Evolutionary conservation across 169 alveolate genomes (phyloP).

Genomic region (Babesia bovis): DNA sequence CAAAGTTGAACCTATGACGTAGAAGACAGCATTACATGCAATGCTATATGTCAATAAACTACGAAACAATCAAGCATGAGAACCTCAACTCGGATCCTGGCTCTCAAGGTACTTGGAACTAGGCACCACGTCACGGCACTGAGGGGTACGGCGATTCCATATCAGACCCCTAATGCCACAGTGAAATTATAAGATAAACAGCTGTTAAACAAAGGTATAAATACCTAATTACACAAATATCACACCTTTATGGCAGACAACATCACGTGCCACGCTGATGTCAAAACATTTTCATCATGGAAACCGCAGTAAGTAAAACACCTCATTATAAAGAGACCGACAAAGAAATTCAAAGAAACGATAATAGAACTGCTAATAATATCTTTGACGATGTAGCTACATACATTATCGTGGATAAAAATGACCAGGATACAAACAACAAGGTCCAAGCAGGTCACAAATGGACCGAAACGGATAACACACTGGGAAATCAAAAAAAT

Average conservation of each 20-base stretch:
- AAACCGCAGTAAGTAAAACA: not conserved
- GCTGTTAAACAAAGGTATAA: not conserved
- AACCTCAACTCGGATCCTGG: conserved; percentile 13
- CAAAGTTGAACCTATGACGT: not conserved
- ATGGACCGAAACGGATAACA: too few species aligned
- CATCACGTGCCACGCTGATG: not conserved
- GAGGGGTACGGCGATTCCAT: conserved; percentile 1
- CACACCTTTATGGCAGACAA: not conserved
- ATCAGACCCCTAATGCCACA: not conserved
- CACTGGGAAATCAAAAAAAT: not conserved
- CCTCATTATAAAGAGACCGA: not conserved
- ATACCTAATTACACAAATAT: not conserved
- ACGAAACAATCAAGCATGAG: not conserved
- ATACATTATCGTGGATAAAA: conserved; percentile 25
- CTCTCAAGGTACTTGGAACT: conserved; percentile 23
- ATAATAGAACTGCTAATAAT: not conserved
- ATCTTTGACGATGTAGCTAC: conserved; percentile 30
- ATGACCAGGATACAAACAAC: not conserved
- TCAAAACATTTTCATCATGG: not conserved
- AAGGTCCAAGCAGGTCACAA: conserved; percentile 17
- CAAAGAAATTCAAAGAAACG: not conserved
- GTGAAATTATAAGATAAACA: not conserved
- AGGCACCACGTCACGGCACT: conserved; percentile 17
- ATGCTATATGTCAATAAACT: not conserved
- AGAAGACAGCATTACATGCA: not conserved